phyloP scores from a whole-genome alignment of 345 rosid genomes.

The Stellera chamaejasme region DNA sequence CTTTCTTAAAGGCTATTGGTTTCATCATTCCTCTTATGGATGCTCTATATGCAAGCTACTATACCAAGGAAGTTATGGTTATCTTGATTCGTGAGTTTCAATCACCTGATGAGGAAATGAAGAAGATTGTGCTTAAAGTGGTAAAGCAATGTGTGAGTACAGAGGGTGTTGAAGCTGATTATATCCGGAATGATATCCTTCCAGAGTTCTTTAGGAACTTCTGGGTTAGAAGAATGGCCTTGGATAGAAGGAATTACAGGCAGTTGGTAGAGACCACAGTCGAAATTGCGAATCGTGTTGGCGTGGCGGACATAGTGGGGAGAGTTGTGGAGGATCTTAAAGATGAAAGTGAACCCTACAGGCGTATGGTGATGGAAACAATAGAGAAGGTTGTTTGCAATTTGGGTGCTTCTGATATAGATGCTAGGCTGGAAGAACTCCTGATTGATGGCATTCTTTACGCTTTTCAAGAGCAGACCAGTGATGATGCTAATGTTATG shows the following conservation, averaged over 20 bases:
- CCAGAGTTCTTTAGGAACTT: constrained; percentile 88
- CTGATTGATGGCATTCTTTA: constrained; percentile 97
- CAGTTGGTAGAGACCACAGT: constrained; percentile 97
- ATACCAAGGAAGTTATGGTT: constrained; percentile 95
- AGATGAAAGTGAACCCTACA: constrained; percentile 89
- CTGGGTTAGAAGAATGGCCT: constrained; percentile 97
- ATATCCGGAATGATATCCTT: constrained; percentile 82
- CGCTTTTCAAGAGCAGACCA: constrained; percentile 98
- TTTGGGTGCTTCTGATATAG: constrained; percentile 94
- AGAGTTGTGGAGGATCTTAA: constrained; percentile 90
- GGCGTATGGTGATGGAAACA: constrained; percentile 99
- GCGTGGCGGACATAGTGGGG: constrained; percentile 92
- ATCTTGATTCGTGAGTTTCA: constrained; percentile 96
- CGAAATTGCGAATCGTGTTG: constrained; percentile 92
- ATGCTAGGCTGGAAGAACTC: constrained; percentile 88
- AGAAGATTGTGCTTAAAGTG: constrained; percentile 94
- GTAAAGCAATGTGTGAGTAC: constrained; percentile 99
- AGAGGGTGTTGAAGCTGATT: constrained; percentile 93
- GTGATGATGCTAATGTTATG: constrained; percentile 97
- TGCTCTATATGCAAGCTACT: constrained; percentile 90
- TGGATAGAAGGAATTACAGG: constrained; percentile 88
- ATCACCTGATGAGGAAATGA: constrained; percentile 99
- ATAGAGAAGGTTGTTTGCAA: constrained; percentile 95
- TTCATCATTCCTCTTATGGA: constrained; percentile 98
- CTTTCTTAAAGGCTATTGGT: constrained; percentile 98